Evolutionary conservation across 106 monocot species (phyloP), one percentile per base, ranked within the genome.

Genomic region (Acorus calamus): DNA sequence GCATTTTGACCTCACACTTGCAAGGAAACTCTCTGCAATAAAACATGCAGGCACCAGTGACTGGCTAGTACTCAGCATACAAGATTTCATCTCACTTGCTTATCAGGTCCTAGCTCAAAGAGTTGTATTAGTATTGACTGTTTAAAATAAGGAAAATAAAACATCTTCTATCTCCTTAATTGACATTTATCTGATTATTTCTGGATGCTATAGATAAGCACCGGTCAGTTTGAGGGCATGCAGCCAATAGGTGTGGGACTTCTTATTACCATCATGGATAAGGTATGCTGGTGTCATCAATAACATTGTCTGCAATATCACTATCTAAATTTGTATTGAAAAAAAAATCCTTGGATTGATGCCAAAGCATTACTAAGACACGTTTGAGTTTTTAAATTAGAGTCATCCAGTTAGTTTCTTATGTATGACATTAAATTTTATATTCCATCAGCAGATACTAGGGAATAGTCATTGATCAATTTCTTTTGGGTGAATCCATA

Each of bases 221-320:
- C 92, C 55, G 72, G 91, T 28, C 82, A 83, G 53, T 92, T 98
- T 75, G 92, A 88, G 69, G 84, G 96, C 44, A 91, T 98, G 88
- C 96, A 92, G 58, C 80, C 74, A 55, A 88, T 91, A 67, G 96
- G 96, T 7, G 78, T 98, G 45, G 74, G 67, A 67, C 83, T 98
- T 73, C 69, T 98, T 4, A 66, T 78, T 69, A 79, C 77, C 49
- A 83, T 98, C 46, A 81, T 98, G 85, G 96, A 98, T n/a, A 83
- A 98, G 96, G 96, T 98, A 85, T 28, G 28, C 28, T 28, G 28
- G 28, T 28, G 28, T 28, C 28, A 28, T 28, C 28, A 28, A 28
- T 28, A 28, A 28, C 28, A 28, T 46, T 44, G 49, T 51, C 11
- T 14, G 46, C 8, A 59, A 61, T 61, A n/a, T 3, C 46, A 61